Conservation (phyloP, 2,329 filamentous ascomycete species). For the Aspergillus sp. region DNA sequence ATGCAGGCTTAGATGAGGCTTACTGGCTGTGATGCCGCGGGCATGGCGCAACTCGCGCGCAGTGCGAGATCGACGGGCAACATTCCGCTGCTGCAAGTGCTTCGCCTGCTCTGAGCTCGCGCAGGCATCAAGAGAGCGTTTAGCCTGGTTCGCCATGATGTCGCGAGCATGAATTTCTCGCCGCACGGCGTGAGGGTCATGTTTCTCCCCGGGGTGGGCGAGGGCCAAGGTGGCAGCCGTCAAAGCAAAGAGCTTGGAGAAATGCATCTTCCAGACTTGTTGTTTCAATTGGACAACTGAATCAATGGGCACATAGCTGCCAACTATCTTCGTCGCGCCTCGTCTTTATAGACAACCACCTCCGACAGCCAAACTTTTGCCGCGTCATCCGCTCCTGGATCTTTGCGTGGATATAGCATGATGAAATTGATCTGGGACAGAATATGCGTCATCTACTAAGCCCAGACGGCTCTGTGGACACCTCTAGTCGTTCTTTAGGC, state of each 20-base stretch:
- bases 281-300: not conserved
- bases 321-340: not conserved
- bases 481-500: no score
- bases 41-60: conserved; percentile 26
- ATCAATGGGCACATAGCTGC: not conserved
- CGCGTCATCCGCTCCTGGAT: not conserved
- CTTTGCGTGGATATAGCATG: not conserved
- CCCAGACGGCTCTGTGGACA: no score
- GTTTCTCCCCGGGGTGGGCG: conserved; percentile 32
- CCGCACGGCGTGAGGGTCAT: conserved; percentile 27
- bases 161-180: conserved; percentile 29
- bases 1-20: not conserved
- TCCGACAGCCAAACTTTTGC: not conserved
- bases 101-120: conserved; percentile 21
- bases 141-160: conserved; percentile 22
- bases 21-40: conserved; percentile 27
- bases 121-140: conserved; percentile 24
- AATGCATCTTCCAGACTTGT: conserved; percentile 17
- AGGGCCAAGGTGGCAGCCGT: conserved; percentile 29
- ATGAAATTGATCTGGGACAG: not conserved
- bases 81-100: conserved; percentile 24
- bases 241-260: conserved; percentile 30
- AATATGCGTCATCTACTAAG: not conserved
- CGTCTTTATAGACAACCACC: not conserved
- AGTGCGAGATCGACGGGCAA: conserved; percentile 27